Evolutionary conservation across 306 rosid genomes (phyloP).

Genomic region (Dalbergia cochinchinensis): DNA sequence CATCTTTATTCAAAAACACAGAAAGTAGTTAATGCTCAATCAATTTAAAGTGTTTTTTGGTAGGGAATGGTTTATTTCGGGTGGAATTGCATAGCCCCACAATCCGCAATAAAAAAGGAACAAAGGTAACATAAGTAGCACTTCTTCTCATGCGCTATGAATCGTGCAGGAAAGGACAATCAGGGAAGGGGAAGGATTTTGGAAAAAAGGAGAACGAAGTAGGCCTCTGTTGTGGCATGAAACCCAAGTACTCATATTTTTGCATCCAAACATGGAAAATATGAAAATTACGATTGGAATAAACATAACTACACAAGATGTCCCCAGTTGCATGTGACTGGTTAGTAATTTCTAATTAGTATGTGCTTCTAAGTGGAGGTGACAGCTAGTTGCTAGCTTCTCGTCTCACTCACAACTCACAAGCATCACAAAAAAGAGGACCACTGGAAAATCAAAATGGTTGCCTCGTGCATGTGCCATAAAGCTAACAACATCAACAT

Average conservation of each 20-base stretch:
- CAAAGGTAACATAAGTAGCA: too few species aligned
- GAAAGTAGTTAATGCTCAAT: not conserved
- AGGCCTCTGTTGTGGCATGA: not conserved
- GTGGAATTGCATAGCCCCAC: too few species aligned
- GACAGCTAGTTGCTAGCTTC: slow-evolving; percentile 49
- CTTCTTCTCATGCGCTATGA: not conserved
- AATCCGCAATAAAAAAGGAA: too few species aligned
- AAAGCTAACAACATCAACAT: slow-evolving; percentile 39
- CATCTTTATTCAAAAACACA: not conserved
- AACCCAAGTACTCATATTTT: not conserved
- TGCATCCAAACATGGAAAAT: slow-evolving; percentile 19
- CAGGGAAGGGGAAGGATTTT: not conserved
- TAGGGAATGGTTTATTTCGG: too few species aligned
- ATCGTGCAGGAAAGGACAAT: not conserved
- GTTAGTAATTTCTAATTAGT: slow-evolving; percentile 32
- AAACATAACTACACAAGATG: slow-evolving; percentile 5
- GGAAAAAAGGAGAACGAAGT: not conserved
- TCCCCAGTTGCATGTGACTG: slow-evolving; percentile 50
- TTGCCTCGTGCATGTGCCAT: slow-evolving; percentile 45
- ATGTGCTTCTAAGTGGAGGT: slow-evolving; percentile 21
- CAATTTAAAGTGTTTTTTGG: too few species aligned
- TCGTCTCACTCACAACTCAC: slow-evolving; percentile 46
- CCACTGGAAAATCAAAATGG: slow-evolving; percentile 52
- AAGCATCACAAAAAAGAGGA: slow-evolving; percentile 45
- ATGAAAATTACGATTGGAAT: slow-evolving; percentile 16